Base-by-base conservation (phyloP, 805 yeast genomes). In the Ogataea parapolymorpha region DNA sequence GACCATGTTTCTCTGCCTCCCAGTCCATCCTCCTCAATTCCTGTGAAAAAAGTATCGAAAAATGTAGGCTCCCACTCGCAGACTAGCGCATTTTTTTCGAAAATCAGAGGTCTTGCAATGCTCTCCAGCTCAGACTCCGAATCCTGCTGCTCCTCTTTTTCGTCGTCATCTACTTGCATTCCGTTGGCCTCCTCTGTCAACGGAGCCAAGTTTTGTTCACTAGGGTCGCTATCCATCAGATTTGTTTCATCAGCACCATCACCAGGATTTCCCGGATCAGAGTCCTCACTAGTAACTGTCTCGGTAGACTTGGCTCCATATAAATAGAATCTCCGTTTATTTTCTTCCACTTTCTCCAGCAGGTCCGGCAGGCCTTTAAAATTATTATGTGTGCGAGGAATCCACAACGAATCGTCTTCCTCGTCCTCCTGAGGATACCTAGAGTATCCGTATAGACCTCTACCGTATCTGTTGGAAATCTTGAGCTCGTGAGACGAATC, bases 61-160 rank as follows among this genome's bases (percentile, higher is more conserved):
- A 63, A 56, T 2, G 64, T 71, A 2, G 63, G 55, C 23, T 70
- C 65, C 93, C 95, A 86, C 50, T 85, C 84, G 57, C 90, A 81
- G 4, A 85, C 73, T 9, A 79, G 50, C 1, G 77, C 73, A 32
- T 58, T 68, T 24, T 61, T 65, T 22, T 51, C 54, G 1, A 41
- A 45, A 12, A 73, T 48, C 20, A 68, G 41, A 12, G 56, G 49
- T 2, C 24, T 41, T 24, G 18, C 5, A 5, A 14, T 9, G 8
- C 39, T 43, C 6, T 44, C 40, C n/a, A 27, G 46, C 6, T 35
- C 55, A 14, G 47, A 48, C 11, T 42, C 50, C 2, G n/a, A 12
- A 14, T 29, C 22, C 11, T 12, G 5, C 17, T 15, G 15, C 7
- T 35, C 22, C n/a, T 35, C 39, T 10, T 13, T 27, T 11, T 32